Evolutionary conservation across 805 yeast genomes (phyloP).

Genomic region (Metschnikowia cubensis): DNA sequence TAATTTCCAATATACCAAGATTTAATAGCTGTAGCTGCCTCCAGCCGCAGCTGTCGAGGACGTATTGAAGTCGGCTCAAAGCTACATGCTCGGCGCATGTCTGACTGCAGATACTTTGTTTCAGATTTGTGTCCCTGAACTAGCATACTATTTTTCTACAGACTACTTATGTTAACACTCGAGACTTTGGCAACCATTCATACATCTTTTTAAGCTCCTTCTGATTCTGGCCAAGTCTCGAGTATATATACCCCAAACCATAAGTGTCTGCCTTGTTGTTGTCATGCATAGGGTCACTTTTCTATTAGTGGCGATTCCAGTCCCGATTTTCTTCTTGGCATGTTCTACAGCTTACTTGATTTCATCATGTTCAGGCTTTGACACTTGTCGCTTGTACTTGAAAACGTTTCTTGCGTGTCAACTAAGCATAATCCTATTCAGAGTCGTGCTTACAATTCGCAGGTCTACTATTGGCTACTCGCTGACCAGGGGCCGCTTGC

Average conservation of each 20-base stretch:
- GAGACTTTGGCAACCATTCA: not conserved
- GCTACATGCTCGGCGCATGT: not conserved
- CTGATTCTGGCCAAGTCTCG: not conserved
- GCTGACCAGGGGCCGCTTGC: conserved; percentile 6
- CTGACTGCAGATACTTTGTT: conserved; percentile 3
- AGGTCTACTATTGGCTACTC: conserved; percentile 2
- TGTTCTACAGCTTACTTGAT: not conserved
- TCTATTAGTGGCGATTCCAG: conserved; percentile 5
- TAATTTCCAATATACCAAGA: not conserved
- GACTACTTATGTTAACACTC: not conserved
- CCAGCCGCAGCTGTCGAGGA: not conserved
- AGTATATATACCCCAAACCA: not conserved
- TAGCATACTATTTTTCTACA: not conserved
- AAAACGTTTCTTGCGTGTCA: conserved; percentile 6
- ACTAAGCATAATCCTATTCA: conserved; percentile 3
- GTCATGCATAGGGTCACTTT: conserved; percentile 7
- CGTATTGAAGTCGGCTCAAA: not conserved
- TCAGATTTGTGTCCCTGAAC: conserved; percentile 4
- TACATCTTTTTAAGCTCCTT: not conserved
- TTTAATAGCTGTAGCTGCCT: not conserved
- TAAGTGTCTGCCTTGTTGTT: not conserved
- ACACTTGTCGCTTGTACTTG: not conserved
- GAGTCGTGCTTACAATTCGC: conserved; percentile 7
- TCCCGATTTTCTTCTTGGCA: not conserved
- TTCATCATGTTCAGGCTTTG: not conserved